These are phyloP conservation scores for Luzula sylvatica DNA, from an alignment of 176 grass and related monocot species.

Conservation along the genomic window DNA sequence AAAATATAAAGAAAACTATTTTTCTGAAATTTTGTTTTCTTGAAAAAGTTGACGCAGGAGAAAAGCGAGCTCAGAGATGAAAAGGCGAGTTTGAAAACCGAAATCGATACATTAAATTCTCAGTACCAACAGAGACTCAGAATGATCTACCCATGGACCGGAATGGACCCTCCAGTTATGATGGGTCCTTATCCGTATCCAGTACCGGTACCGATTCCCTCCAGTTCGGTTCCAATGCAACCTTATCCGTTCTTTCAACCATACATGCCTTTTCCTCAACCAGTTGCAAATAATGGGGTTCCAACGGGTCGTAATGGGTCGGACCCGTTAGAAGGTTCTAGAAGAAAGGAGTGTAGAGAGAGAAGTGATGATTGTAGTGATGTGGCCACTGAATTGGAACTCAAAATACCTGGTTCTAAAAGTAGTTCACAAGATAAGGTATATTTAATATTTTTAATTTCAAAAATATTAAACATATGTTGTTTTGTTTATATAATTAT, in stretches of 20 bases:
- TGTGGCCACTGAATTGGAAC: slow-evolving; percentile 81
- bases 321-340: slow-evolving; percentile 23
- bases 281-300: slow-evolving; percentile 33
- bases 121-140: slow-evolving; percentile 61
- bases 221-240: slow-evolving; percentile 54
- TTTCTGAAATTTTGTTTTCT: too few relatives aligned
- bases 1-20: slow-evolving; percentile 5
- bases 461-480: too few relatives aligned
- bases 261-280: slow-evolving; percentile 38
- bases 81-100: slow-evolving; percentile 66
- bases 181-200: slow-evolving; percentile 53
- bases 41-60: slow-evolving; percentile 61
- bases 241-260: slow-evolving; percentile 49
- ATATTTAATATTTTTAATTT: too few relatives aligned
- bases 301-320: slow-evolving; percentile 31
- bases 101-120: slow-evolving; percentile 56
- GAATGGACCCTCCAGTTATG: slow-evolving; percentile 64
- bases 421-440: slow-evolving; percentile 31
- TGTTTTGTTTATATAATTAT: too few relatives aligned
- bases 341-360: slow-evolving; percentile 60
- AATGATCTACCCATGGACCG: slow-evolving; percentile 58
- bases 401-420: slow-evolving; percentile 67
- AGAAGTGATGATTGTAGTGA: slow-evolving; percentile 48
- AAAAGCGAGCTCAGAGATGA: slow-evolving; percentile 87
- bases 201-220: slow-evolving; percentile 49